Evolutionary conservation across 148 eudicot species (phyloP).

Genomic region (Spergularia bocconei): DNA sequence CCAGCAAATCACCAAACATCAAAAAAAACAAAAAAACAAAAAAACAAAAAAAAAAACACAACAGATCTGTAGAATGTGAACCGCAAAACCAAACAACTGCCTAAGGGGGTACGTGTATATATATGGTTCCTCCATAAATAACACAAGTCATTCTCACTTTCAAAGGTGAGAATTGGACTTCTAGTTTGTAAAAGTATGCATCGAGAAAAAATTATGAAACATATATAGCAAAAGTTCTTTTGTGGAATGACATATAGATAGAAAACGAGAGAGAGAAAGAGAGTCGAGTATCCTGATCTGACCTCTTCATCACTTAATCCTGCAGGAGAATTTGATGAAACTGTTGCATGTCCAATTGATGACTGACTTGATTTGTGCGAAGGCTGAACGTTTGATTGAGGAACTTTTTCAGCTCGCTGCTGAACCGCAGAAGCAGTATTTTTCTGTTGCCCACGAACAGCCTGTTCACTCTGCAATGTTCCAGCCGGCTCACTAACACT

Average conservation of each 20-base stretch:
- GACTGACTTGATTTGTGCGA: constrained; percentile 49
- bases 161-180: too few relatives aligned
- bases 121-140: background rate
- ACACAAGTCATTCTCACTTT: too few relatives aligned
- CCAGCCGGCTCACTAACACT: constrained; percentile 42
- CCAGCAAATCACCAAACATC: constrained; percentile 1
- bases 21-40: background rate
- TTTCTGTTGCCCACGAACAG: constrained; percentile 42
- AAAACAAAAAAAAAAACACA: background rate
- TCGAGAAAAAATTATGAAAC: background rate
- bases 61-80: background rate
- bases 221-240: too few relatives aligned
- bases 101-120: background rate
- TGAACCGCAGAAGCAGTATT: constrained; percentile 40
- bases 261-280: background rate
- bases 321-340: constrained; percentile 60
- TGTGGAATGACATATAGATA: background rate
- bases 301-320: constrained; percentile 98
- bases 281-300: constrained; percentile 1
- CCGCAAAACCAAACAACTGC: background rate
- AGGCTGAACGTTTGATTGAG: constrained; percentile 40
- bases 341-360: constrained; percentile 42
- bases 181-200: background rate
- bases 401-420: constrained; percentile 52
- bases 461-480: constrained; percentile 42